phyloP scores from a whole-genome alignment of 805 yeast genomes.

The Lachancea thermotolerans region DNA sequence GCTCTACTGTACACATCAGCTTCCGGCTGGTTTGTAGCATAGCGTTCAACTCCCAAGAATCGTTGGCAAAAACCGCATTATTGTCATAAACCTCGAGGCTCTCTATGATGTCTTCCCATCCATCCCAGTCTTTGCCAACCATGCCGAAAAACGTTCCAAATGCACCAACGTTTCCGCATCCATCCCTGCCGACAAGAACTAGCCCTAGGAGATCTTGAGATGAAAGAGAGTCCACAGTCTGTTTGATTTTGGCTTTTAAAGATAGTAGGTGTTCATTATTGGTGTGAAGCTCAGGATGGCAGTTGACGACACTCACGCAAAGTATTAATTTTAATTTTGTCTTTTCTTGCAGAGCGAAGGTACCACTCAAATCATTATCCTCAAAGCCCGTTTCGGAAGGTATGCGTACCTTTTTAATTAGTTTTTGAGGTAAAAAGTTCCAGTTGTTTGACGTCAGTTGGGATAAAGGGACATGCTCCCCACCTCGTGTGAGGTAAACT shows the following conservation, averaged over 20 bases:
- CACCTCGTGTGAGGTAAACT: conserved; percentile 3
- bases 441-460: conserved; percentile 49
- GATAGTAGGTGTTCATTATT: conserved; percentile 27
- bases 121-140: conserved; percentile 39
- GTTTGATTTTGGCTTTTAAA: conserved; percentile 24
- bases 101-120: conserved; percentile 41
- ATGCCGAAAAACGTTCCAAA: conserved; percentile 44
- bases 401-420: conserved; percentile 18
- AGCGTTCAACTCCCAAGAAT: conserved; percentile 12
- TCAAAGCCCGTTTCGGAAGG: not conserved
- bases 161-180: conserved; percentile 30
- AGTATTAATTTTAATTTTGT: conserved; percentile 38
- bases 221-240: conserved; percentile 28
- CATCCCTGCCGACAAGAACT: conserved; percentile 42
- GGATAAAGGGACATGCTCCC: conserved; percentile 29
- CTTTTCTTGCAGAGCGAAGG: conserved; percentile 36
- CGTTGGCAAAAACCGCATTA: conserved; percentile 12
- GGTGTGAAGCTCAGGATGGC: conserved; percentile 16
- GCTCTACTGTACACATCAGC: conserved; percentile 15
- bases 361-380: not conserved
- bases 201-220: conserved; percentile 41
- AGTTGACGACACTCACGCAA: conserved; percentile 37
- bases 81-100: conserved; percentile 28
- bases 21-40: conserved; percentile 23
- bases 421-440: conserved; percentile 33